These are phyloP conservation scores for Exophiala calicioides DNA, from an alignment of 2,329 filamentous ascomycete species.

Conservation along the genomic window DNA sequence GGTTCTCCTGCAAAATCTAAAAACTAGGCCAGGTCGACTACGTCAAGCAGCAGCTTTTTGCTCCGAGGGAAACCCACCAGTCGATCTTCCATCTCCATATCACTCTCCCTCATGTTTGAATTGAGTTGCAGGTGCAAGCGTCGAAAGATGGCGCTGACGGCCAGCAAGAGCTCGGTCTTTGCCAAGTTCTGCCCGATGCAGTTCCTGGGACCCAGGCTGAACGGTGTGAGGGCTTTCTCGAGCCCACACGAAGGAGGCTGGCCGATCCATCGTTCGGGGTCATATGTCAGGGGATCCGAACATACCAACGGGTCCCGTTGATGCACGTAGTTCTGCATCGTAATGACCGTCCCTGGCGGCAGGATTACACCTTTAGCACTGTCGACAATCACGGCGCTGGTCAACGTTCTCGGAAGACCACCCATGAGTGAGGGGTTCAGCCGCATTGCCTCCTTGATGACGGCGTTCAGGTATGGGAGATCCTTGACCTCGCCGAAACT, in stretches of 20 bases:
- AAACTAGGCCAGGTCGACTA: too few relatives aligned
- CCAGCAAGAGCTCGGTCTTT: conserved; percentile 52
- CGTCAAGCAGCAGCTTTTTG: background rate
- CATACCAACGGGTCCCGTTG: conserved; percentile 31
- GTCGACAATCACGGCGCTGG: conserved; percentile 31
- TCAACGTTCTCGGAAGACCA: background rate
- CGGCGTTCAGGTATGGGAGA: conserved; percentile 24
- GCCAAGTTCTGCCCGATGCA: conserved; percentile 60
- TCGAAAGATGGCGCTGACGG: conserved; percentile 24
- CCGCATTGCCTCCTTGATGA: conserved; percentile 28
- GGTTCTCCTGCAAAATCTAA: too few relatives aligned
- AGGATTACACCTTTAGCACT: conserved; percentile 19
- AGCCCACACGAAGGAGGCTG: background rate
- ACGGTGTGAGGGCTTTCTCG: conserved; percentile 55
- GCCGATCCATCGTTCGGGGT: background rate
- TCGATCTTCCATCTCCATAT: background rate
- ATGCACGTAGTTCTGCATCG: conserved; percentile 20
- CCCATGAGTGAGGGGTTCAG: conserved; percentile 13
- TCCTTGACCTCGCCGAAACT: background rate
- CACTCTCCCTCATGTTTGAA: background rate
- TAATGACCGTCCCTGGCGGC: conserved; percentile 22
- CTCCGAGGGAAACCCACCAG: background rate
- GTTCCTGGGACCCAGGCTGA: conserved; percentile 55
- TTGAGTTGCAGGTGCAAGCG: background rate
- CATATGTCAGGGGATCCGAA: conserved; percentile 20